Evolutionary conservation across 768 basidiomycete species (phyloP).

Genomic region (Pleurotus eryngii): DNA sequence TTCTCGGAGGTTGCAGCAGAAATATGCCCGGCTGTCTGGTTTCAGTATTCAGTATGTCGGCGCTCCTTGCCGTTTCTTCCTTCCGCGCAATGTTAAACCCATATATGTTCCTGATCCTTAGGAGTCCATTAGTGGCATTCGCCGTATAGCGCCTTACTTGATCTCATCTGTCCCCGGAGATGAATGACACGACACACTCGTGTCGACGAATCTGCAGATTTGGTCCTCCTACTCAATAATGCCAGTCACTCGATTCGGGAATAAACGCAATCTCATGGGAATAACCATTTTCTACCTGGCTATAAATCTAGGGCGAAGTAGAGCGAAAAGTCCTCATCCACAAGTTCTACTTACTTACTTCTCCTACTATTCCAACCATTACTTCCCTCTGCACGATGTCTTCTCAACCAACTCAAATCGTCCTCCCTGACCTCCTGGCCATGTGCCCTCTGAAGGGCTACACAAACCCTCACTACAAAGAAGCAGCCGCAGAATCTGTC

Average conservation of each 20-base stretch:
- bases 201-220: slow-evolving; percentile 6
- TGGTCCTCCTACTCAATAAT: not conserved
- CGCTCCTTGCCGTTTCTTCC: not conserved
- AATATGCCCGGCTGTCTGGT: not conserved
- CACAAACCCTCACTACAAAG: slow-evolving; percentile 55
- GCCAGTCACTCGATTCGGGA: not conserved
- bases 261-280: slow-evolving; percentile 6
- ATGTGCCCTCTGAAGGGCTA: slow-evolving; percentile 43
- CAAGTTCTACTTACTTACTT: not conserved
- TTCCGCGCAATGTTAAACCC: not conserved
- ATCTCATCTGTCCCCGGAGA: slow-evolving; percentile 2
- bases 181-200: slow-evolving; percentile 3
- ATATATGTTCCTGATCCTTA: slow-evolving; percentile 5
- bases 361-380: not conserved
- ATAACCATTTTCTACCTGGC: not conserved
- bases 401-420: slow-evolving; percentile 27
- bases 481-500: slow-evolving; percentile 53
- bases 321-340: not conserved
- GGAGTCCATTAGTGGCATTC: not conserved
- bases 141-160: not conserved
- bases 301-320: not conserved
- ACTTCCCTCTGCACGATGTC: not conserved
- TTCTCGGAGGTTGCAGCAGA: not conserved
- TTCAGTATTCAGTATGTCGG: slow-evolving; percentile 2
- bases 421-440: slow-evolving; percentile 55